Evolutionary conservation across 345 rosid genomes (phyloP).

Genomic region (Bretschneidera sinensis): DNA sequence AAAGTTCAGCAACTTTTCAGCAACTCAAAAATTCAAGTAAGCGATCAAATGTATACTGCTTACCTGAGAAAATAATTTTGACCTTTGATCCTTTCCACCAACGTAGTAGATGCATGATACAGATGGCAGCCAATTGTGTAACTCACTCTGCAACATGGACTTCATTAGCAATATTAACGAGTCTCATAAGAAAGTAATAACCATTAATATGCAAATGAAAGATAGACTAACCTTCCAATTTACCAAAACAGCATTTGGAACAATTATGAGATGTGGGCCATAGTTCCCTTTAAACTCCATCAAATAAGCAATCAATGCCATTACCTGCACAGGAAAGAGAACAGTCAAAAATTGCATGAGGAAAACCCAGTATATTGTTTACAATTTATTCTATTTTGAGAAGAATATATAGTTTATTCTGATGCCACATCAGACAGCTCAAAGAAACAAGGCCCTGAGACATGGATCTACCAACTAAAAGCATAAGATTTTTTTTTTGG

Average conservation of each 20-base stretch:
- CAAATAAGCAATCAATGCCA: constrained; percentile 97
- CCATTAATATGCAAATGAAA: constrained; percentile 2
- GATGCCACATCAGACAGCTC: constrained; percentile 9
- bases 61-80: constrained; percentile 96
- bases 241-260: constrained; percentile 97
- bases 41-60: constrained; percentile 9
- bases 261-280: constrained; percentile 99
- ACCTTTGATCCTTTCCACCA: constrained; percentile 89
- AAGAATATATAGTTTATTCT: constrained; percentile 11
- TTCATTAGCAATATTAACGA: constrained; percentile 16
- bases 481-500: constrained; percentile 5
- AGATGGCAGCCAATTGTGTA: constrained; percentile 96
- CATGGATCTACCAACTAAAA: not conserved
- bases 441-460: not conserved
- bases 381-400: constrained; percentile 9
- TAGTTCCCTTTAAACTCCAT: constrained; percentile 99
- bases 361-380: constrained; percentile 9
- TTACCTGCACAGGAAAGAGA: constrained; percentile 55
- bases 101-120: constrained; percentile 94
- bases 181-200: constrained; percentile 7
- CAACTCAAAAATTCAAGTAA: not conserved
- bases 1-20: constrained; percentile 18
- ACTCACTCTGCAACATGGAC: constrained; percentile 72
- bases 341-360: constrained; percentile 17
- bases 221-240: constrained; percentile 90